Base-by-base conservation (phyloP, 495 filamentous ascomycete genomes). In the Paragyromitra xinjiangensis region DNA sequence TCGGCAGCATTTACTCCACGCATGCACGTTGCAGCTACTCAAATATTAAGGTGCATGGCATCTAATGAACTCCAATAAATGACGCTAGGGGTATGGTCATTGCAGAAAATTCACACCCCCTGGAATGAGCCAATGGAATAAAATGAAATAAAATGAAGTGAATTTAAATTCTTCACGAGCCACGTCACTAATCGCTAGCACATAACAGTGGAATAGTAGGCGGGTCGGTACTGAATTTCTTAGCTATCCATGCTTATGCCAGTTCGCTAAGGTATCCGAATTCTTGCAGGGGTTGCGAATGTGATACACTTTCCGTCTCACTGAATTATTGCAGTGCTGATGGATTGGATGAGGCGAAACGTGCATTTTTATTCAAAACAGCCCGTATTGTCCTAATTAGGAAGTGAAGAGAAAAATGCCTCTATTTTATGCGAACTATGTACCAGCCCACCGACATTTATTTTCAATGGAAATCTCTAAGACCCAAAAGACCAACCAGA, bases 401-500 rank as follows among this genome's bases (percentile, higher is more conserved):
- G 62, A 40, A 55, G 14, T 19, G 24, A 19, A 34, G 42, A 34
- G 59, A 65, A 56, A 59, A 42, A 65, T 59, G 39, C 39, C 64
- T 76, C 73, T 71, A 71, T 50, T 75, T 64, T 77, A 62, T 69
- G 53, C 53, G 6, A 61, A 40, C 63, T 64, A 53, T 62, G 40
- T 65, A 37, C 55, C 42, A 58, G 58, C 64, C 24, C 59, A 73
- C 68, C 40, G 29, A 66, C 61, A 77, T 59, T 66, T 40, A n/a
- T 73, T 73, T 73, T 34, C 26, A 44, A 65, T 51, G 19, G 37
- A 76, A 76, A 51, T 61, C 29, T 56, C 51, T 59, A 58, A 56
- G 51, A 66, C 42, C 69, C 73, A 58, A 73, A 77, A 71, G 12
- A 22, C 29, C 55, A 76, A 56, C 69, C 61, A 64, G 67, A 64